These are phyloP conservation scores for Beauveria sp. DNA, from an alignment of 2,329 filamentous ascomycete genomes.

Conservation along the genomic window DNA sequence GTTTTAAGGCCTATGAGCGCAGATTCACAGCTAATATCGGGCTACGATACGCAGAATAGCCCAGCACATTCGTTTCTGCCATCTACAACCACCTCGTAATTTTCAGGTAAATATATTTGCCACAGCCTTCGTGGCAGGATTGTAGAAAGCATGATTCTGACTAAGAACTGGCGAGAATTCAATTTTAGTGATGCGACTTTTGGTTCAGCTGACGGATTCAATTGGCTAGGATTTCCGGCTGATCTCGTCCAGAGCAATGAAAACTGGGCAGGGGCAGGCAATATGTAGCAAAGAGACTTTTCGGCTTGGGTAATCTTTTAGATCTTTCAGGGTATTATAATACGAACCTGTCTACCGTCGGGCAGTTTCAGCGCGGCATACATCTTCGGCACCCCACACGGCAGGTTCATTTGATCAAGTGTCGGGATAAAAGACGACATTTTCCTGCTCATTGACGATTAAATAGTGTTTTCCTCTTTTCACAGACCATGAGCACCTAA, in stretches of 20 bases:
- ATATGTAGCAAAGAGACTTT: neutral
- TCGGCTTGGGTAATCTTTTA: too few relatives aligned
- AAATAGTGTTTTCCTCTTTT: too few relatives aligned
- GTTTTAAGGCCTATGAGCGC: neutral
- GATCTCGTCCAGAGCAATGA: neutral
- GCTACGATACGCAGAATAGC: neutral
- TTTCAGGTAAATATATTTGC: neutral
- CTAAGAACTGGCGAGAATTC: neutral
- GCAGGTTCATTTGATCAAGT: too few relatives aligned
- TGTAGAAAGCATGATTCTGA: neutral
- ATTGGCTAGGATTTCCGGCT: neutral
- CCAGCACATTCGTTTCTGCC: neutral
- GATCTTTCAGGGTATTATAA: too few relatives aligned
- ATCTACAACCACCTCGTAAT: neutral
- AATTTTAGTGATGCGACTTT: neutral
- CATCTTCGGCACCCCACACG: too few relatives aligned
- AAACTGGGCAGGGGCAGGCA: neutral
- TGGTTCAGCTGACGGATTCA: neutral
- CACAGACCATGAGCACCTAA: too few relatives aligned
- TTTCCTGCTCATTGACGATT: too few relatives aligned
- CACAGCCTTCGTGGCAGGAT: neutral
- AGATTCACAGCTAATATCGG: neutral
- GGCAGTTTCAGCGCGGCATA: too few relatives aligned
- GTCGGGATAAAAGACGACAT: too few relatives aligned
- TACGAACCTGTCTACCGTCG: too few relatives aligned